These are phyloP conservation scores for Umbelopsis vinacea DNA, from an alignment of 192 early-diverging fungal species.

Conservation along the genomic window DNA sequence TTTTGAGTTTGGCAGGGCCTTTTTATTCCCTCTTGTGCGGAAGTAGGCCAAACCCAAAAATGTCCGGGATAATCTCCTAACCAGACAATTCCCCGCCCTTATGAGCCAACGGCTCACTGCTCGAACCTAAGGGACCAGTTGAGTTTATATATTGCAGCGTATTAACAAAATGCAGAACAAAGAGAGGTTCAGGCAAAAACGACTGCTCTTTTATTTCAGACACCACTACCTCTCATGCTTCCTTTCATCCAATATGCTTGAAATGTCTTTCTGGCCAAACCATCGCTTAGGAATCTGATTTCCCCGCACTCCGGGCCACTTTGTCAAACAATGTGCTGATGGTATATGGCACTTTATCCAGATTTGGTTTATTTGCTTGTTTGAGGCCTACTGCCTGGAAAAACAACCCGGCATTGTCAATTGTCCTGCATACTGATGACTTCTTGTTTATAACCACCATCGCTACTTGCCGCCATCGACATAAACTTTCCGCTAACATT, in stretches of 20 bases:
- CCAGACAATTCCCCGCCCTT: neutral
- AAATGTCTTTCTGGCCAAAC: neutral
- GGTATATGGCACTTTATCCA: neutral
- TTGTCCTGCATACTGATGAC: neutral
- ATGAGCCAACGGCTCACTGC: neutral
- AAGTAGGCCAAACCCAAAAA: slow-evolving; percentile 9
- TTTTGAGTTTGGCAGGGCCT: neutral
- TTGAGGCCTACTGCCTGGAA: neutral
- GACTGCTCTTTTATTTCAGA: too few species aligned
- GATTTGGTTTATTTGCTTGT: slow-evolving; percentile 9
- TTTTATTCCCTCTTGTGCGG: slow-evolving; percentile 1
- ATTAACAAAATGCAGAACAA: too few species aligned
- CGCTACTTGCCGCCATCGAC: neutral
- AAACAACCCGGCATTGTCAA: neutral
- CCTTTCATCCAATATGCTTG: neutral
- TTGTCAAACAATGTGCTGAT: neutral
- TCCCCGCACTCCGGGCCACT: neutral
- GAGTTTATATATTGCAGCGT: neutral
- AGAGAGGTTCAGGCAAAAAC: too few species aligned
- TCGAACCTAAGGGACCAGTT: neutral
- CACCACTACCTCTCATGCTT: too few species aligned
- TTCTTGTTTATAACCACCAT: neutral
- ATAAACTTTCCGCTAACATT: too few species aligned
- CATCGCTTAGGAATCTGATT: neutral
- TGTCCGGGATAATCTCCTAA: slow-evolving; percentile 22